Evolutionary conservation across 148 eudicot species (phyloP), one percentile per base, ranked within the genome.

Genomic region (Camellia granthamiana): DNA sequence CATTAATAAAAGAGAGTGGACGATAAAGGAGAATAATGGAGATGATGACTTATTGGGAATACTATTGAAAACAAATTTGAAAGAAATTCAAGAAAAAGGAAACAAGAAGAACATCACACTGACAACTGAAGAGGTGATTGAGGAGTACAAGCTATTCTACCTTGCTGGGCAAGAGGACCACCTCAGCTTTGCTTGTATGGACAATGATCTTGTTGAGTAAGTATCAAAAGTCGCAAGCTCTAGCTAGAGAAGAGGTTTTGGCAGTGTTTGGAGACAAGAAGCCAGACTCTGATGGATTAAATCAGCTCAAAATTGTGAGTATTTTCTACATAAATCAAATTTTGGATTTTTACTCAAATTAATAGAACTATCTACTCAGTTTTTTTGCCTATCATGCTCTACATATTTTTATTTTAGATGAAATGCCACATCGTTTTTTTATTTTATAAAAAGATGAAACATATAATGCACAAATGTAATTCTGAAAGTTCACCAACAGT

Each of bases 1-100:
- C 30, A 74, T 78, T 49, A 55, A n/a, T 0, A 75, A 81, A 69
- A 81, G 67, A 70, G 72, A 72, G 58, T 4, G 18, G 49, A 49
- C 30, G 0, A 46, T 72, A 1, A n/a, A 72, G 42, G 46, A 51
- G 38, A 72, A 15, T 3, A 0, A 3, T 0, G 3, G 13, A 51
- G 23, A 23, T 6, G 41, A 72, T 21, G 30, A 72, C 10, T 47
- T 72, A 23, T 3, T 72, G 10, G 58, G 75, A 15, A 72, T 51
- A 21, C 60, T 72, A 5, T 8, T 72, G 38, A 72, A 72, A 9
- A 1, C 56, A 3, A 72, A 49, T 51, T 6, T 51, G 30, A 7
- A 51, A 19, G 76, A 72, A 19, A 47, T 46, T 49, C 7, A 64
- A 7, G 41, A 19, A 11, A 41, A 19, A 19, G 10, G 56, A 51